A percentile compares a stretch with the other conserved stretches of the same genome.
These are phyloP conservation scores for Macrolepiota albuminosa DNA, from an alignment of 768 basidiomycete species.

Conservation along the genomic window DNA sequence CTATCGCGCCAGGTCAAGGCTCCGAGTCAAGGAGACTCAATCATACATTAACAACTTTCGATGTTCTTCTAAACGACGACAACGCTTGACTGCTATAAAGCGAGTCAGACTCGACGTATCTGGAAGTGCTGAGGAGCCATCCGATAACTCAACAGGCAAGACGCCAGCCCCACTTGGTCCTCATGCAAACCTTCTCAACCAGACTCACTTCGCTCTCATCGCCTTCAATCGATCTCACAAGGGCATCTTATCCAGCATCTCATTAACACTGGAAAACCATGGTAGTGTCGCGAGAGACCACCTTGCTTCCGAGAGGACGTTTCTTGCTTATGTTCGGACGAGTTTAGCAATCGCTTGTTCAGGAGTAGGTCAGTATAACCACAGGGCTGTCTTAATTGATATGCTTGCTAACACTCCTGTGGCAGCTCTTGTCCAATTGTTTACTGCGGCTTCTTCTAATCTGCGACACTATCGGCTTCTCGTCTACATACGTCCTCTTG, in stretches of 20 bases:
- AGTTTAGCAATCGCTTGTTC: constrained; percentile 47
- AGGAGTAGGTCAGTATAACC: constrained; percentile 32
- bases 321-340: constrained; percentile 50
- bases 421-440: constrained; percentile 19
- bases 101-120: background rate
- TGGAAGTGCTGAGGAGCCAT: background rate
- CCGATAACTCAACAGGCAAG: background rate
- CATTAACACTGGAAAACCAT: constrained; percentile 36
- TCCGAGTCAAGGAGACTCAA: constrained; percentile 4
- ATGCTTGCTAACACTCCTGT: background rate
- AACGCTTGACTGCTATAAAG: constrained; percentile 1
- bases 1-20: background rate
- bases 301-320: constrained; percentile 48
- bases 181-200: constrained; percentile 1
- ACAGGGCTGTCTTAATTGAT: background rate
- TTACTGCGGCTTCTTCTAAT: constrained; percentile 16
- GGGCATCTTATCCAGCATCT: constrained; percentile 5
- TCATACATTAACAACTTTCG: constrained; percentile 5
- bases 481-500: constrained; percentile 18
- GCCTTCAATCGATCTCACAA: background rate
- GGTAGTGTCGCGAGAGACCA: constrained; percentile 53
- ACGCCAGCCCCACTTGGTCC: background rate
- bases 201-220: background rate
- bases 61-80: constrained; percentile 10
- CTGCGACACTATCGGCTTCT: constrained; percentile 14